Conservation (phyloP, 164 flowering plant species). For the Protea cynaroides region DNA sequence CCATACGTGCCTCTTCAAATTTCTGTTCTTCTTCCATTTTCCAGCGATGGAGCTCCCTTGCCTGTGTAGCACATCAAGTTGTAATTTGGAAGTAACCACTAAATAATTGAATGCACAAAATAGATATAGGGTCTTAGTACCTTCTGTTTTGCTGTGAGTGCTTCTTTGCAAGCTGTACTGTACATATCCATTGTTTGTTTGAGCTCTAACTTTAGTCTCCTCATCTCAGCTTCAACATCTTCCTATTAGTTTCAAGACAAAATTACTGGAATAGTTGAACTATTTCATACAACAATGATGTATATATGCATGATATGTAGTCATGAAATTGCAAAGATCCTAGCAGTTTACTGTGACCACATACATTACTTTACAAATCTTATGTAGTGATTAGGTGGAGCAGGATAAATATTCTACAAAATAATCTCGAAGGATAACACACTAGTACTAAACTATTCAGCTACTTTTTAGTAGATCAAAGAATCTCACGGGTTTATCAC, state of each 20-base stretch:
- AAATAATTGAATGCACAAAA: not conserved
- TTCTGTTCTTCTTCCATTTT: conserved; percentile 49
- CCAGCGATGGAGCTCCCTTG: conserved; percentile 52
- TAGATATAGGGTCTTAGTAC: conserved; percentile 3
- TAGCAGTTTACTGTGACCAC: too few species aligned
- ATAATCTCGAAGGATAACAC: too few species aligned
- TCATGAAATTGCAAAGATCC: too few species aligned
- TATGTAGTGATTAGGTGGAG: not conserved
- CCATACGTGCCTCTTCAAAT: conserved; percentile 48
- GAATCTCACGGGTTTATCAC: too few species aligned
- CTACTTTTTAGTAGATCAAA: too few species aligned
- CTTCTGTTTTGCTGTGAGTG: conserved; percentile 16
- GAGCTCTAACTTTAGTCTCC: conserved; percentile 19
- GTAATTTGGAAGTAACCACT: not conserved
- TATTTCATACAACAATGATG: not conserved
- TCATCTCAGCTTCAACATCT: conserved; percentile 20
- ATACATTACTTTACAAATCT: too few species aligned
- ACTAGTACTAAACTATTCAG: too few species aligned
- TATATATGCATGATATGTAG: not conserved
- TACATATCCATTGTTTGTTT: conserved; percentile 22
- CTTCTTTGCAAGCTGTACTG: conserved; percentile 16
- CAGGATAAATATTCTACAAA: not conserved
- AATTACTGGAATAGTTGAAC: not conserved
- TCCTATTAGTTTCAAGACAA: not conserved
- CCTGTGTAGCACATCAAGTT: conserved; percentile 22